Conservation (phyloP, 2,329 filamentous ascomycete species). For the Ophiostoma ulmi region DNA sequence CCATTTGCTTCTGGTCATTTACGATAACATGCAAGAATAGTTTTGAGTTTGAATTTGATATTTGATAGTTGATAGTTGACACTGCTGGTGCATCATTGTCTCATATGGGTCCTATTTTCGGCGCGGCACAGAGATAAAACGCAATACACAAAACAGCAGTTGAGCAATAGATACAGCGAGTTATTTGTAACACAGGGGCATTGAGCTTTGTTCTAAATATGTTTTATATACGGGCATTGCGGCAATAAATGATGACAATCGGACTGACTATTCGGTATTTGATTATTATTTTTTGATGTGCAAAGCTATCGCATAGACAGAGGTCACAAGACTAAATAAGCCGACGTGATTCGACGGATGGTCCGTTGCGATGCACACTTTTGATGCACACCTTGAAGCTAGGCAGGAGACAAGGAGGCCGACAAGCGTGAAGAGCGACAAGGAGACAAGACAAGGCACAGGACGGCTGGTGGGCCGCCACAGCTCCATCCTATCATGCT, state of each 20-base stretch:
- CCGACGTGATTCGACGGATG: background rate
- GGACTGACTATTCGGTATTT: background rate
- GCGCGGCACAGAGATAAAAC: background rate
- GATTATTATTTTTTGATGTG: background rate
- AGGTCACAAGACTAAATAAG: background rate
- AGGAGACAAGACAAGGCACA: slow-evolving; percentile 3
- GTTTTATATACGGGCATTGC: background rate
- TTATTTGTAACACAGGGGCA: no score
- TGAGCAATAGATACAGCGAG: background rate
- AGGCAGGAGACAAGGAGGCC: background rate
- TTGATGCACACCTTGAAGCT: background rate
- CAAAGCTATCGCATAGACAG: background rate
- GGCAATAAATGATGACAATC: background rate
- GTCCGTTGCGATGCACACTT: slow-evolving; percentile 2
- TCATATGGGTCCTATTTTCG: background rate
- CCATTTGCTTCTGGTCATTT: no score
- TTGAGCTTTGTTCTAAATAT: background rate
- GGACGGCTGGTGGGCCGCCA: slow-evolving; percentile 6
- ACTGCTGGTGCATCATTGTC: background rate
- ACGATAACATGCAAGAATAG: no score
- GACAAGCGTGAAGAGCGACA: background rate
- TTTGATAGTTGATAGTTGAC: background rate
- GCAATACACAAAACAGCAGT: background rate
- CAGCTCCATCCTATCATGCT: background rate
- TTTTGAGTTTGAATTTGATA: no score